These are phyloP conservation scores for Ceratocystis albifundus DNA, from an alignment of 2,329 filamentous ascomycete species.

Conservation along the genomic window DNA sequence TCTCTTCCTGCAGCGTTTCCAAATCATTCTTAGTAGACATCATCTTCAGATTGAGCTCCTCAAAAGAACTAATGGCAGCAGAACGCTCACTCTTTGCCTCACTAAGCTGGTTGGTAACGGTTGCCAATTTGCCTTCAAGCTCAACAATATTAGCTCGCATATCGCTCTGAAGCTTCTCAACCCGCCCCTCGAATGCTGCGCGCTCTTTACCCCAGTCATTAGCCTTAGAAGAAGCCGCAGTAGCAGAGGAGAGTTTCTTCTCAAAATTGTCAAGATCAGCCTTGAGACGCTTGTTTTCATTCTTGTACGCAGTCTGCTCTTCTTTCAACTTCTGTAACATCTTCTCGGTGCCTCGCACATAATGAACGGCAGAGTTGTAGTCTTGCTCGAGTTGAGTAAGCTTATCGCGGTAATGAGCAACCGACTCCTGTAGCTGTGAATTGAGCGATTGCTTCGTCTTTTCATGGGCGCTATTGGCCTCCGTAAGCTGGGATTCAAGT, in stretches of 20 bases:
- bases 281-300: slow-evolving; percentile 71
- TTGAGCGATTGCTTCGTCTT: slow-evolving; percentile 72
- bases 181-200: slow-evolving; percentile 51
- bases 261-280: slow-evolving; percentile 62
- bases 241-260: slow-evolving; percentile 37
- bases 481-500: slow-evolving; percentile 76
- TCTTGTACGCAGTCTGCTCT: slow-evolving; percentile 85
- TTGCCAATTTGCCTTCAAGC: slow-evolving; percentile 59
- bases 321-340: slow-evolving; percentile 99
- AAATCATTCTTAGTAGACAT: slow-evolving; percentile 53
- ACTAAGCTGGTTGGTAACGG: slow-evolving; percentile 58
- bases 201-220: slow-evolving; percentile 67
- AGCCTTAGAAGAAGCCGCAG: slow-evolving; percentile 34
- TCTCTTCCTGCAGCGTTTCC: slow-evolving; percentile 73
- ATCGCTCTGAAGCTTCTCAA: slow-evolving; percentile 57
- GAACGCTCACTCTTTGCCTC: slow-evolving; percentile 58
- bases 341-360: slow-evolving; percentile 96
- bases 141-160: slow-evolving; percentile 53
- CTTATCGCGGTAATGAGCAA: slow-evolving; percentile 81
- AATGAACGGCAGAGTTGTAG: slow-evolving; percentile 94
- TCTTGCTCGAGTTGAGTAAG: slow-evolving; percentile 89
- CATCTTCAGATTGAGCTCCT: slow-evolving; percentile 47
- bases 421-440: slow-evolving; percentile 72
- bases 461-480: slow-evolving; percentile 67
- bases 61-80: slow-evolving; percentile 44